Conservation (phyloP, 768 basidiomycete species). For the Phaeotremella skinneri region DNA sequence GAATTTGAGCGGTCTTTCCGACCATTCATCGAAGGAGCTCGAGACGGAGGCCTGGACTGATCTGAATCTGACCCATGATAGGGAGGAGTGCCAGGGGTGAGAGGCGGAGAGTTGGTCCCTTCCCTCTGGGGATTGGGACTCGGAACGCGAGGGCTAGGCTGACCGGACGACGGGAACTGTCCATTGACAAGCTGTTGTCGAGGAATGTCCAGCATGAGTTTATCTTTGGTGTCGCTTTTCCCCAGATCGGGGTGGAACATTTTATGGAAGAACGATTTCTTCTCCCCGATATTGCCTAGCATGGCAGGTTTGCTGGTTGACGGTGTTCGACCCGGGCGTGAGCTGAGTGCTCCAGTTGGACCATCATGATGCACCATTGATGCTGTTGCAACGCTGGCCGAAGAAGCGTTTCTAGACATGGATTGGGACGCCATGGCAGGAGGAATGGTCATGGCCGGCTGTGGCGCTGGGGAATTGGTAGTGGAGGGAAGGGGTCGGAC, state of each 20-base stretch:
- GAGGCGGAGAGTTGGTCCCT: constrained; percentile 42
- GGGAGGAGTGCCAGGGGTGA: constrained; percentile 45
- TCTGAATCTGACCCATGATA: constrained; percentile 30
- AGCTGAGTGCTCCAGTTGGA: constrained; percentile 1
- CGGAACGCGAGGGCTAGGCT: constrained; percentile 17
- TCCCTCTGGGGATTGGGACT: constrained; percentile 29
- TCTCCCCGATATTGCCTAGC: constrained; percentile 39
- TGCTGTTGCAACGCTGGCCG: constrained; percentile 10
- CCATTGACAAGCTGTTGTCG: constrained; percentile 19
- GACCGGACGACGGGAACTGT: constrained; percentile 11
- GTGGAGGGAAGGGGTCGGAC: constrained; percentile 36
- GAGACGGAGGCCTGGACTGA: constrained; percentile 37
- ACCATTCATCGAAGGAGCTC: constrained; percentile 29
- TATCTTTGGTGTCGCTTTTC: constrained; percentile 22
- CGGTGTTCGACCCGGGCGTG: constrained; percentile 8
- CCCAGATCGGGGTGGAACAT: constrained; percentile 44
- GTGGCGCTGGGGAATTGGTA: constrained; percentile 15
- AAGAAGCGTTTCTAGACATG: constrained; percentile 25
- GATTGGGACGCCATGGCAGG: constrained; percentile 24
- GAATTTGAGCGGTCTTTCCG: constrained; percentile 17
- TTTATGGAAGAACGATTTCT: constrained; percentile 50
- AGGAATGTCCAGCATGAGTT: constrained; percentile 30
- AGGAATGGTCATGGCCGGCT: constrained; percentile 33
- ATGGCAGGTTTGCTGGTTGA: constrained; percentile 36
- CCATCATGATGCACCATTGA: constrained; percentile 16